Evolutionary conservation across 1,284 basidiomycete genomes (phyloP).

Genomic region (Fomitopsis palustris): DNA sequence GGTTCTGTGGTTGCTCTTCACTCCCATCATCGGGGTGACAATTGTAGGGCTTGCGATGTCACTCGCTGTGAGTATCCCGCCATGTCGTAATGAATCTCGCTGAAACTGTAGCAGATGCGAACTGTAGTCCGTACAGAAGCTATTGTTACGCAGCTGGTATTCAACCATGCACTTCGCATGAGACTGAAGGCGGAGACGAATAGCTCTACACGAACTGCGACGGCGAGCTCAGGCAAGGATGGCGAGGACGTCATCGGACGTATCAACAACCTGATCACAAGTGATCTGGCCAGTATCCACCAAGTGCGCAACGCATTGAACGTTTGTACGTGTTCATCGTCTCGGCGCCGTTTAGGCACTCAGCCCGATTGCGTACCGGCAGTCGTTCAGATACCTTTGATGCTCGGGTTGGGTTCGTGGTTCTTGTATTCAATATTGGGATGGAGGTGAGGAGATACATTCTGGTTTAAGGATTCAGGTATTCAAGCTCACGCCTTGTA

Average conservation of each 20-base stretch:
- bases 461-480: not conserved
- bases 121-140: slow-evolving; percentile 50
- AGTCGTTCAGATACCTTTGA: not conserved
- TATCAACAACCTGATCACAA: slow-evolving; percentile 41
- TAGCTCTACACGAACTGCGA: too few relatives aligned
- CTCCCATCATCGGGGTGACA: slow-evolving; percentile 57
- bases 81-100: too few relatives aligned
- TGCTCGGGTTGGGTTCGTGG: not conserved
- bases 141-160: slow-evolving; percentile 62
- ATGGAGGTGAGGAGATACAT: not conserved
- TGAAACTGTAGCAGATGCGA: slow-evolving; percentile 27
- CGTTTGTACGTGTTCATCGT: too few relatives aligned
- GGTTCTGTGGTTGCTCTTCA: too few relatives aligned
- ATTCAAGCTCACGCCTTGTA: slow-evolving; percentile 14
- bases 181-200: slow-evolving; percentile 58
- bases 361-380: too few relatives aligned
- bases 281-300: slow-evolving; percentile 28
- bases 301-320: slow-evolving; percentile 29
- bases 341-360: too few relatives aligned
- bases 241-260: too few relatives aligned
- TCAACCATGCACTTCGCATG: slow-evolving; percentile 64
- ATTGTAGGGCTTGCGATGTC: slow-evolving; percentile 18
- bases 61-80: too few relatives aligned
- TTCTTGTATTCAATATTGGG: not conserved
- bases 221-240: too few relatives aligned